A percentile compares a stretch with the other conserved stretches of the same genome.
Conservation (phyloP, 805 yeast genomes). For the Helenozyma baotianmanensis region DNA sequence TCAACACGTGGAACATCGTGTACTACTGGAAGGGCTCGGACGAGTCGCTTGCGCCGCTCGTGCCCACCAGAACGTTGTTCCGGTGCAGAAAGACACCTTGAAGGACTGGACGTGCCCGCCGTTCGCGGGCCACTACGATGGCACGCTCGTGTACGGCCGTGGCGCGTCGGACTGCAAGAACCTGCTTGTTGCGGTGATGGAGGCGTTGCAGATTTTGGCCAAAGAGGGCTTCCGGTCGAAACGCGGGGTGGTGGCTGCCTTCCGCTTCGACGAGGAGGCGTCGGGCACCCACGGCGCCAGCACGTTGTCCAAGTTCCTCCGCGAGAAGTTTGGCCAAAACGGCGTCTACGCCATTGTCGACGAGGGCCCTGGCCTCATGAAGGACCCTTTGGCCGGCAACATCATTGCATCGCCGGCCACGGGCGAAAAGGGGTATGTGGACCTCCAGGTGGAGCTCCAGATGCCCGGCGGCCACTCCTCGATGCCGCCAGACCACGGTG, state of each 20-base stretch:
- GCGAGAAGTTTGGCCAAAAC: constrained; percentile 11
- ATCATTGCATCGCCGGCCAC: constrained; percentile 13
- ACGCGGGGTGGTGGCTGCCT: constrained; percentile 12
- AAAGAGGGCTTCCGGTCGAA: constrained; percentile 8
- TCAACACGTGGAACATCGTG: constrained; percentile 14
- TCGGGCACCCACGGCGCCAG: constrained; percentile 12
- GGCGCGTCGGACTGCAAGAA: constrained; percentile 78
- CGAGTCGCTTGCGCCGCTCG: constrained; percentile 12
- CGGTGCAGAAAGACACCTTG: constrained; percentile 14
- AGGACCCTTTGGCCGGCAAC: constrained; percentile 8
- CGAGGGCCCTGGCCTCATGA: constrained; percentile 15
- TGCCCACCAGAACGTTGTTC: constrained; percentile 17
- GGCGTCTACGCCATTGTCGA: constrained; percentile 15
- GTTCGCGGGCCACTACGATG: constrained; percentile 12
- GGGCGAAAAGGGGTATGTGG: constrained; percentile 15
- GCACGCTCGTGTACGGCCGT: constrained; percentile 61
- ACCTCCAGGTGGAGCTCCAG: constrained; percentile 29
- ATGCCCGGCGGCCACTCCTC: constrained; percentile 82
- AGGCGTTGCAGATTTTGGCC: constrained; percentile 23
- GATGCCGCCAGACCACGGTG: constrained; percentile 75
- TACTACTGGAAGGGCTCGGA: constrained; percentile 14
- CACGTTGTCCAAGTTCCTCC: constrained; percentile 7
- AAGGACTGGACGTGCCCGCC: constrained; percentile 14
- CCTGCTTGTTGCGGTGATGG: constrained; percentile 59
- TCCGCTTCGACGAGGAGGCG: constrained; percentile 18